Evolutionary conservation across 2,329 filamentous ascomycete genomes (phyloP), one percentile per base, ranked within the genome.

Genomic region (Ascochyta fabae): DNA sequence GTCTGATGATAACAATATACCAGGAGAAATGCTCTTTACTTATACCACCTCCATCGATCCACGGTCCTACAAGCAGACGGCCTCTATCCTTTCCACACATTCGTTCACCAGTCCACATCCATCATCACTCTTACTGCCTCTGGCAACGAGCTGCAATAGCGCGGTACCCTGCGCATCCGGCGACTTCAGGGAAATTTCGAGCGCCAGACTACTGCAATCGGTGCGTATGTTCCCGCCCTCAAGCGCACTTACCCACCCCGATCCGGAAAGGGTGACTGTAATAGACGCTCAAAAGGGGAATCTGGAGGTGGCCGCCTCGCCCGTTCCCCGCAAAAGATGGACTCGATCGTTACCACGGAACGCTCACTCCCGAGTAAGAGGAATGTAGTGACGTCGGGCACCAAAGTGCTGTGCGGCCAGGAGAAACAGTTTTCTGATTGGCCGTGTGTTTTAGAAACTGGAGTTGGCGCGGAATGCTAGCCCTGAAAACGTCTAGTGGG

Each of bases 371-470:
- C 48, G 48, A 35, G 26, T 24, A 40, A 36, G 29, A 29, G 29
- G 12, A 50, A 39, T 48, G 26, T 41, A 33, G 42, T 57, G 54
- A 57, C 54, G 54, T 57, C 47, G 48, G 48, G 39, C 35, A 49
- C 55, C 53, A 47, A 42, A 1, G 6, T 19, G 23, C 19, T 9
- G 23, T 31, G 26, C 15, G 40, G 33, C 16, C 23, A 53, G 44
- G 41, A 43, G 45, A 15, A 33, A 9, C 16, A 8, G 2, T 13
- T 19, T 10, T n/a, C 10, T 48, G 33, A 52, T 53, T 57, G 48
- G 54, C n/a, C 10, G 31, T 7, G 5, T 31, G 43, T 53, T 42
- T 33, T 6, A 10, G 5, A 36, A 39, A 27, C 35, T 6, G n/a
- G 29, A 23, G 38, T 26, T 38, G 33, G 41, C 19, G 34, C 36